Evolutionary conservation across 1,139 yeast genomes (phyloP).

Genomic region (Taphrina betulina): DNA sequence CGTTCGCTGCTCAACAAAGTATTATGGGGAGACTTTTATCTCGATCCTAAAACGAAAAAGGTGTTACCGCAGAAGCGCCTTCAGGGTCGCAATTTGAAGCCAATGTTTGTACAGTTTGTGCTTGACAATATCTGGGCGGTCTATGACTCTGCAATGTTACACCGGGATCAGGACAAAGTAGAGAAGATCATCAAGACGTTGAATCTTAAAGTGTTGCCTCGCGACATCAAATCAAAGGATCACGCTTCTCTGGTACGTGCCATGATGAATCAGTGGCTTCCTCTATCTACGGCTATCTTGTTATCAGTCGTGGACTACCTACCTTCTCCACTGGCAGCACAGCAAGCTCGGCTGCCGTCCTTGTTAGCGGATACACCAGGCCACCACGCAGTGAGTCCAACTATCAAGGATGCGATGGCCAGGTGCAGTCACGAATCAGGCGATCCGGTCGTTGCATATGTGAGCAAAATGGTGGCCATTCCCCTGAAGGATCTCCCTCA

Average conservation of each 20-base stretch:
- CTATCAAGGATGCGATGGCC: slow-evolving; percentile 57
- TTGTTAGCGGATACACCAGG: slow-evolving; percentile 62
- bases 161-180: slow-evolving; percentile 67
- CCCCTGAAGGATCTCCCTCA: slow-evolving; percentile 78
- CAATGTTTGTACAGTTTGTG: slow-evolving; percentile 81
- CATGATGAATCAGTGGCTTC: slow-evolving; percentile 93
- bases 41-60: slow-evolving; percentile 86
- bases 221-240: slow-evolving; percentile 82
- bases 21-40: slow-evolving; percentile 92
- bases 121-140: slow-evolving; percentile 91
- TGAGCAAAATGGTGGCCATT: slow-evolving; percentile 83
- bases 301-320: slow-evolving; percentile 79
- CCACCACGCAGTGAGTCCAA: slow-evolving; percentile 52
- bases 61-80: slow-evolving; percentile 59
- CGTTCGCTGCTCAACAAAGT: slow-evolving; percentile 75
- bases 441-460: slow-evolving; percentile 74
- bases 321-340: slow-evolving; percentile 81
- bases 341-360: slow-evolving; percentile 64
- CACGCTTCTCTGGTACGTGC: slow-evolving; percentile 59
- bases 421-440: slow-evolving; percentile 55
- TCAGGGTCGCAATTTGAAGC: slow-evolving; percentile 58
- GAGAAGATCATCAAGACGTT: slow-evolving; percentile 73
- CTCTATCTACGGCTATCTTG: slow-evolving; percentile 80
- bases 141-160: slow-evolving; percentile 66
- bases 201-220: slow-evolving; percentile 64